A percentile compares a stretch with the other conserved stretches of the same genome.
These are phyloP conservation scores for Trypanosoma scelopori DNA, from an alignment of 208 protist genomes.

Conservation along the genomic window DNA sequence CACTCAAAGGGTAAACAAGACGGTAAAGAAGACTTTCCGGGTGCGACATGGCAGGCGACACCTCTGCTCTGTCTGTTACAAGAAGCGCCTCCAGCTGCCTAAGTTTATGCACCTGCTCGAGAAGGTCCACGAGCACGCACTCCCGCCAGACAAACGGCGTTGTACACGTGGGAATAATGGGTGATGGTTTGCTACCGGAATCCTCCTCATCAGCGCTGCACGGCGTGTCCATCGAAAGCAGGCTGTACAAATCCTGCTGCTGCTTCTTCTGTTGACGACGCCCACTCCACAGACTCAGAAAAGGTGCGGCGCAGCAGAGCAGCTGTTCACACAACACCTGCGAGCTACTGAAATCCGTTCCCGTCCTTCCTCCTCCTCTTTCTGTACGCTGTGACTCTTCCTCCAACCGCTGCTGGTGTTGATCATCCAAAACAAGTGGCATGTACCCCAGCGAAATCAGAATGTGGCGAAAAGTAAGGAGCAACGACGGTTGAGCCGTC, in stretches of 20 bases:
- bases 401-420: neutral
- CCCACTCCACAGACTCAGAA: constrained; percentile 31
- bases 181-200: neutral
- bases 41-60: neutral
- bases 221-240: neutral
- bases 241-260: neutral
- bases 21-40: constrained; percentile 24
- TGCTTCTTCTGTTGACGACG: neutral
- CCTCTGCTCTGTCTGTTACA: neutral
- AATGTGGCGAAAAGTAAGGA: constrained; percentile 42
- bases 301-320: constrained; percentile 32
- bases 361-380: neutral
- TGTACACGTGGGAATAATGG: constrained; percentile 9
- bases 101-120: constrained; percentile 25
- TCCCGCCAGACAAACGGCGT: constrained; percentile 27
- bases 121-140: constrained; percentile 14
- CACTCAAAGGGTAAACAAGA: constrained; percentile 46
- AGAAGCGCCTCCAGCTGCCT: constrained; percentile 21
- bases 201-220: neutral
- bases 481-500: constrained; percentile 9
- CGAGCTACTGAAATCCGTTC: neutral
- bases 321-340: constrained; percentile 12
- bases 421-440: constrained; percentile 29
- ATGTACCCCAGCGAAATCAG: constrained; percentile 47
- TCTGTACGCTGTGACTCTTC: constrained; percentile 1